Conservation (phyloP, 176 grass and related monocot genomes). For the Poa pratensis region DNA sequence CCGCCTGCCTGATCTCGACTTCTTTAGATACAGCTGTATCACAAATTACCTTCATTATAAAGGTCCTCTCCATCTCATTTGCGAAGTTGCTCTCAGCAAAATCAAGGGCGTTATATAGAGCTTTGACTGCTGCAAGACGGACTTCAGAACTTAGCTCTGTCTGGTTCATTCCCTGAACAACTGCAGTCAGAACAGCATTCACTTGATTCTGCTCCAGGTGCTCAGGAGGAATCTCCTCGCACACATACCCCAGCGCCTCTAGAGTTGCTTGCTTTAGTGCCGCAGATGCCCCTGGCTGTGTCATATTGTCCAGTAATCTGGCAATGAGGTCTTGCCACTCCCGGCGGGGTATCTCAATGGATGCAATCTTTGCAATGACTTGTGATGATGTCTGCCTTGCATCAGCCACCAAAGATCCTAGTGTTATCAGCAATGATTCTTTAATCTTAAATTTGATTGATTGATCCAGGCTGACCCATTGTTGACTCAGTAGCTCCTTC, state of each 20-base stretch:
- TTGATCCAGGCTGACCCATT: constrained; percentile 73
- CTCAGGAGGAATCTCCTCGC: constrained; percentile 84
- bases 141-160: constrained; percentile 76
- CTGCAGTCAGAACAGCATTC: constrained; percentile 92
- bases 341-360: constrained; percentile 83
- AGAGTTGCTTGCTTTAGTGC: constrained; percentile 85
- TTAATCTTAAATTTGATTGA: constrained; percentile 79
- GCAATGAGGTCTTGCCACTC: constrained; percentile 94
- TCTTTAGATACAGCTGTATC: constrained; percentile 83
- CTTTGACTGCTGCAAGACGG: constrained; percentile 80
- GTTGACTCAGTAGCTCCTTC: constrained; percentile 68
- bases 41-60: constrained; percentile 93
- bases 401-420: constrained; percentile 72
- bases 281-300: constrained; percentile 49
- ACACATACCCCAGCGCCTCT: constrained; percentile 90
- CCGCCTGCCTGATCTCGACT: constrained; percentile 76
- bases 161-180: constrained; percentile 93
- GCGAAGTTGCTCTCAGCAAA: constrained; percentile 95
- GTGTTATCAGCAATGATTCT: constrained; percentile 77
- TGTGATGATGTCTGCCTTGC: constrained; percentile 90
- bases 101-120: constrained; percentile 92
- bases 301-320: constrained; percentile 75
- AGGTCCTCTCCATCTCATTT: constrained; percentile 91
- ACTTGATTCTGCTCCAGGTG: constrained; percentile 90
- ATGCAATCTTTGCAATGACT: constrained; percentile 93